Base-by-base conservation (phyloP, 495 filamentous ascomycete genomes). In the Neohortaea acidophila region DNA sequence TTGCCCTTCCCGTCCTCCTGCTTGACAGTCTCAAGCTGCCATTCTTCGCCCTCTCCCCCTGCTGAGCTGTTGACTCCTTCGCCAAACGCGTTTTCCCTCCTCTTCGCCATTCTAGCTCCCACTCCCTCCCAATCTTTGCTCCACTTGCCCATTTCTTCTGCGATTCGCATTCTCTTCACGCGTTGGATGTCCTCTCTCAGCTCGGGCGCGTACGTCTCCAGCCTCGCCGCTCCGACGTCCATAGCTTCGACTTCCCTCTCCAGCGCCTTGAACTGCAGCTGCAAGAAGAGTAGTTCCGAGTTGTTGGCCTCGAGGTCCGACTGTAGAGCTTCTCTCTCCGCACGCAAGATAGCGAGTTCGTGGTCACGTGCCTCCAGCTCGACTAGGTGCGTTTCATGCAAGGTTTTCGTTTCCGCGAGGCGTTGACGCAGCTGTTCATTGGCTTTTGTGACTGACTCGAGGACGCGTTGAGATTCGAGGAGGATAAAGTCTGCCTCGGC, bases 201-300 rank as follows among this genome's bases (percentile, higher is more conserved):
- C 15, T 28, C 29, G 0, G 36, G 26, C 6, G 18, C 38, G 14
- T 33, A 21, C 12, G 8, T 15, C 21, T 30, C 39, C 12, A 35
- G 17, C 26, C 35, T 38, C 32, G 34, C 26, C 15, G 19, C 17
- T n/a, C 14, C 33, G 21, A 35, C 28, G 17, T 37, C 40, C 36
- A 25, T 0, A 37, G 23, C 17, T 14, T 39, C 33, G 8, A 41
- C 38, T 35, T 48, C 47, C 4, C 44, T 32, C 27, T 49, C 44
- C 6, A 56, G 21, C 9, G 41, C 38, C 35, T 51, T 41, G 19
- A 58, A 24, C 44, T 55, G 41, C 18, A 57, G 18, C 41, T 51
- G 48, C 23, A 57, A 28, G 21, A 48, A 56, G 9, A 54, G 37
- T 18, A 58, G 43, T 35, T 58, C 55, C 14, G 39, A 38, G 21